Percentiles rank a stretch among this genome's conserved stretches.
phyloP scores from a whole-genome alignment of 306 rosid genomes.

The Sicyos edulis region DNA sequence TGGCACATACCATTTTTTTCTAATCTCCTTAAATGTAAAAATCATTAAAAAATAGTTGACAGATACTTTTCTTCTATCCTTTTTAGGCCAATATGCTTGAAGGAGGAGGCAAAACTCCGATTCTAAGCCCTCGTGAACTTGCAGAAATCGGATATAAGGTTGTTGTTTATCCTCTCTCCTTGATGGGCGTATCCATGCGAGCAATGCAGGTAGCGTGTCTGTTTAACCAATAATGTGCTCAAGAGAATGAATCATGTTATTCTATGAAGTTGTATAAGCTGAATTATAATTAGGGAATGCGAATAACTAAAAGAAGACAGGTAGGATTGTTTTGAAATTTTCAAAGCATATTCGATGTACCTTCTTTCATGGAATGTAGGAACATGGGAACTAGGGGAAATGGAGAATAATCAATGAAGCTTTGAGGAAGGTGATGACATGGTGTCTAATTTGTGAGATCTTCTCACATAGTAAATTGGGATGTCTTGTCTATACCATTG shows the following conservation, averaged over 20 bases:
- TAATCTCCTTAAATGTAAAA: neutral
- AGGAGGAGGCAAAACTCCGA: constrained; percentile 97
- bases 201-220: constrained; percentile 70
- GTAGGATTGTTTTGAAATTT: neutral
- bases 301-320: neutral
- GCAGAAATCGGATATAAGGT: constrained; percentile 72
- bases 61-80: neutral
- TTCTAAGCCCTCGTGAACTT: constrained; percentile 66
- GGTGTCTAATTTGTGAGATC: neutral
- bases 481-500: neutral
- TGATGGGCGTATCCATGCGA: constrained; percentile 78
- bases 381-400: too few species aligned
- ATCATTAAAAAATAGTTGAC: neutral
- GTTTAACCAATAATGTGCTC: neutral
- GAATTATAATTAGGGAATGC: neutral
- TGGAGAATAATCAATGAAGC: neutral
- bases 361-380: neutral
- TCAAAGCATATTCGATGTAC: neutral
- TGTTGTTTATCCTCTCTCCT: constrained; percentile 80
- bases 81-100: constrained; percentile 86
- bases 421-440: neutral
- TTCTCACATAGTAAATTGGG: neutral
- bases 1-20: neutral
- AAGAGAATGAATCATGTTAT: neutral
- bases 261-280: neutral